Evolutionary conservation across 164 flowering plant genomes (phyloP).

Genomic region (Aristolochia fimbriata): DNA sequence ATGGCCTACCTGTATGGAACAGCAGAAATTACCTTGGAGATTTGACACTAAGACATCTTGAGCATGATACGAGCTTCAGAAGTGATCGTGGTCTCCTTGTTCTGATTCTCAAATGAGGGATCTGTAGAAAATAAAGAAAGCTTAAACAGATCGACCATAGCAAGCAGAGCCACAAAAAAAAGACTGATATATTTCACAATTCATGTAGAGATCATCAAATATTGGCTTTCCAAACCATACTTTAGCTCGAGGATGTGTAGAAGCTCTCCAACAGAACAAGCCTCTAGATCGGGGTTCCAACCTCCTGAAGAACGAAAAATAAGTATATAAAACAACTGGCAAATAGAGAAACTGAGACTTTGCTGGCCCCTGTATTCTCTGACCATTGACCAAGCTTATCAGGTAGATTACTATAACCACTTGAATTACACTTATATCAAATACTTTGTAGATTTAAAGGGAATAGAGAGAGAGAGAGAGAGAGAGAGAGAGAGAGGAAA

Average conservation of each 20-base stretch:
- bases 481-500: too few species aligned
- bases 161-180: too few species aligned
- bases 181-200: too few species aligned
- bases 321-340: too few species aligned
- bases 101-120: conserved; percentile 20
- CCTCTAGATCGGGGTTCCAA: conserved; percentile 80
- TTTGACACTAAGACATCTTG: conserved; percentile 20
- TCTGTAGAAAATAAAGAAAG: conserved; percentile 12
- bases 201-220: not conserved
- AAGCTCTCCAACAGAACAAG: conserved; percentile 84
- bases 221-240: conserved; percentile 20
- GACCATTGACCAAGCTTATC: too few species aligned
- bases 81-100: conserved; percentile 21
- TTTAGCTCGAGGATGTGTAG: conserved; percentile 57
- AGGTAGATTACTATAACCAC: too few species aligned
- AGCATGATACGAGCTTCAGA: conserved; percentile 23
- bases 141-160: not conserved
- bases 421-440: too few species aligned
- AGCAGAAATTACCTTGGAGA: conserved; percentile 19
- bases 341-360: too few species aligned
- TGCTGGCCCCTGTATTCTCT: too few species aligned
- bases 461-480: too few species aligned
- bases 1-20: conserved; percentile 4
- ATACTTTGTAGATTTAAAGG: too few species aligned
- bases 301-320: conserved; percentile 42